These are phyloP conservation scores for Quercus berberidifolia DNA, from an alignment of 306 rosid species.

Conservation along the genomic window DNA sequence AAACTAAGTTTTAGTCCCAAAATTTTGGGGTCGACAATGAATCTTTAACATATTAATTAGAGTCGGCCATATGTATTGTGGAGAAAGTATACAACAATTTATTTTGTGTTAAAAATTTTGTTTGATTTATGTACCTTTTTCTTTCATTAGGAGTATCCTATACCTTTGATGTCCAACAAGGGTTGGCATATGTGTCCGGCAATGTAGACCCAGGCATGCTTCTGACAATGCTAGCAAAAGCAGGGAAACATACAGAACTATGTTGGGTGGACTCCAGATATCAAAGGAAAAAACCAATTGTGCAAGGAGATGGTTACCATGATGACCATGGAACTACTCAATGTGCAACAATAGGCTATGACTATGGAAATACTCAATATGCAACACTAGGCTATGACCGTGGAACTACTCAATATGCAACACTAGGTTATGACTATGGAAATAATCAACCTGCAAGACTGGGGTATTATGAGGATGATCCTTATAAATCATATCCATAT, in stretches of 20 bases:
- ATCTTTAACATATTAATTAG: no score
- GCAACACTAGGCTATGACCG: neutral
- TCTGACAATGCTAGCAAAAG: conserved; percentile 4
- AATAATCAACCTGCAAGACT: neutral
- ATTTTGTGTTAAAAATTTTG: neutral
- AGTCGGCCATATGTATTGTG: no score
- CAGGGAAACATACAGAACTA: conserved; percentile 24
- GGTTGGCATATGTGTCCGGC: neutral
- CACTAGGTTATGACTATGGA: neutral
- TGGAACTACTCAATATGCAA: neutral
- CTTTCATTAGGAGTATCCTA: neutral
- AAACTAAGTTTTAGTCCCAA: no score
- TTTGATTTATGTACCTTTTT: neutral
- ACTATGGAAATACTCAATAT: neutral
- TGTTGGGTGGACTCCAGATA: conserved; percentile 9
- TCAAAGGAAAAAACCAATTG: neutral
- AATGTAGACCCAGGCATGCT: conserved; percentile 5
- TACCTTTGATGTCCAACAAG: neutral
- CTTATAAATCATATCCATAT: neutral
- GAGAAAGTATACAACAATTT: no score
- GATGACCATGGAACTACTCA: no score
- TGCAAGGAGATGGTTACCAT: neutral
- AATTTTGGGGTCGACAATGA: no score
- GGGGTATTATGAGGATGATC: neutral
- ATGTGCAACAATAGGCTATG: neutral